Base-by-base conservation (phyloP, 768 basidiomycete genomes). In the Termitomyces sp. region DNA sequence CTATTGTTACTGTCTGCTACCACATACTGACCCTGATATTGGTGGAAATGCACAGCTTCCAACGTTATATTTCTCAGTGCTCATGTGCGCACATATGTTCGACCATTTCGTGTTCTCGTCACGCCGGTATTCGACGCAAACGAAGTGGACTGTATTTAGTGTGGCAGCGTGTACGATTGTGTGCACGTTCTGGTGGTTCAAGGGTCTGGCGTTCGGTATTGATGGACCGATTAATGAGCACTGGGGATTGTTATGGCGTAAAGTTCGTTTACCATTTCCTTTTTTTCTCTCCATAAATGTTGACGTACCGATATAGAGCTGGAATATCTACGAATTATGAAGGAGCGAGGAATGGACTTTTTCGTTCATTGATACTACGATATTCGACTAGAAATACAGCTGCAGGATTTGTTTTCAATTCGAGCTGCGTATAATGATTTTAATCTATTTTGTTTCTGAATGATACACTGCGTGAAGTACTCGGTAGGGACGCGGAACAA, bases 131-230 rank as follows among this genome's bases (percentile, higher is more conserved):
- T 79, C 81, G 12, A 73, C 75, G 14, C 76, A 75, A 46, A 88
- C 86, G 24, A 97, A 96, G 67, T 68, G 72, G 41, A 85, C 91
- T 53, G 74, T 78, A 46, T 98, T 98, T 68, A 83, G 81, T 2
- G 62, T 88, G 20, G 73, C 81, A 48, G 79, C 84, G 0, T 76
- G 76, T 26, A 57, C 75, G 22, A 82, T 98, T 61, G 66, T 96
- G 7, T 77, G 76, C n/a, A 83, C 81, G 54, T 99, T 97, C 78
- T 96, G 90, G 92, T 96, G 92, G 94, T 98, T 97, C 76, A 88
- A 79, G 62, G 87, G 83, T 22, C 72, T 96, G 31, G 91, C 94
- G 3, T 94, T 92, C 71, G 96, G 97, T 1, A 90, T 98, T 46
- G 81, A 88, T n/a, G 97, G 96, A 0, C 90, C 94, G 2, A 77